Percentiles rank a stretch among this genome's conserved stretches.
These are phyloP conservation scores for Eucalyptus regnans DNA, from an alignment of 345 rosid species.

Conservation along the genomic window DNA sequence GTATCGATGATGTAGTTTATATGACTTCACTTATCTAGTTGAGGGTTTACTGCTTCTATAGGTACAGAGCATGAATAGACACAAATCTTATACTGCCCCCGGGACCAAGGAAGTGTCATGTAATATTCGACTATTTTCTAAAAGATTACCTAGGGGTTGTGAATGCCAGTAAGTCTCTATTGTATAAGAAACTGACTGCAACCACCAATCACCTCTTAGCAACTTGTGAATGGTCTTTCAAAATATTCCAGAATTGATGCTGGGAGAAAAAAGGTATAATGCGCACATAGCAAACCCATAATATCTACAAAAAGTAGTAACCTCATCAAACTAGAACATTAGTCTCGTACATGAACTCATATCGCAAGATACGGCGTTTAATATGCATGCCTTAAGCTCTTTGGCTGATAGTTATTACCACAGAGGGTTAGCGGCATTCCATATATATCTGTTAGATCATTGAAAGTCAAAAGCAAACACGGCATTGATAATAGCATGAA, in stretches of 20 bases:
- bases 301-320: neutral
- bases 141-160: constrained; percentile 49
- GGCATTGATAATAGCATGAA: too few relatives aligned
- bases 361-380: neutral
- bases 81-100: constrained; percentile 71
- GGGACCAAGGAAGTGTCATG: constrained; percentile 61
- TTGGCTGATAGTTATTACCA: neutral
- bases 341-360: neutral
- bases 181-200: neutral
- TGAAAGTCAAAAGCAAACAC: too few relatives aligned
- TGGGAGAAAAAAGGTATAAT: neutral
- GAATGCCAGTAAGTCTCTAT: neutral
- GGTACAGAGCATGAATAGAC: constrained; percentile 97
- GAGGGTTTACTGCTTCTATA: neutral
- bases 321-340: neutral
- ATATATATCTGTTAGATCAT: too few relatives aligned
- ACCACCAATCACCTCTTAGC: neutral
- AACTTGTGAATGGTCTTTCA: neutral
- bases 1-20: neutral
- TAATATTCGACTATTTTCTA: constrained; percentile 78
- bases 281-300: neutral
- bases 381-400: neutral
- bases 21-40: neutral
- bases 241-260: neutral
- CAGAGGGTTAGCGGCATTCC: neutral